Conservation (phyloP, 345 rosid genomes). For the Toxicodendron radicans region DNA sequence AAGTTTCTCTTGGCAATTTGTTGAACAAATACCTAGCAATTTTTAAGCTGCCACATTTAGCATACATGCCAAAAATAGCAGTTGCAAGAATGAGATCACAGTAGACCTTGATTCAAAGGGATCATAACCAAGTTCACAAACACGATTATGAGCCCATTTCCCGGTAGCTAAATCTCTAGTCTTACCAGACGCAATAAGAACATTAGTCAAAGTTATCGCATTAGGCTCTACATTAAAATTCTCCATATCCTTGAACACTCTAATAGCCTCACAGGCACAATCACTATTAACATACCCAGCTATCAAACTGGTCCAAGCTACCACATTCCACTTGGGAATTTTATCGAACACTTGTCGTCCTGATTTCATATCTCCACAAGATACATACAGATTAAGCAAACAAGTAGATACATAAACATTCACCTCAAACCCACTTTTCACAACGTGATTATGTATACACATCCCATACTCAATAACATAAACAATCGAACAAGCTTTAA, state of each 20-base stretch:
- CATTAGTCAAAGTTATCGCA: slow-evolving; percentile 34
- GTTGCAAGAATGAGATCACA: slow-evolving; percentile 36
- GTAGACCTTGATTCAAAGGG: slow-evolving; percentile 16
- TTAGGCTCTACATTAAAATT: slow-evolving; percentile 29
- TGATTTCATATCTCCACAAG: slow-evolving; percentile 26
- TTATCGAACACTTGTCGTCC: slow-evolving; percentile 32
- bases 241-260: slow-evolving; percentile 29
- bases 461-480: slow-evolving; percentile 18
- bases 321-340: slow-evolving; percentile 37
- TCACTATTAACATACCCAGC: slow-evolving; percentile 36
- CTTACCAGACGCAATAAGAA: slow-evolving; percentile 33
- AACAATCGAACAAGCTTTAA: slow-evolving; percentile 33
- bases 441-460: slow-evolving; percentile 30
- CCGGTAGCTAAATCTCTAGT: slow-evolving; percentile 28
- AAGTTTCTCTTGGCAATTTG: slow-evolving; percentile 41
- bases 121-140: slow-evolving; percentile 30
- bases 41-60: slow-evolving; percentile 41
- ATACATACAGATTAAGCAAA: slow-evolving; percentile 37
- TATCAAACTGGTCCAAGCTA: slow-evolving; percentile 39
- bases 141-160: slow-evolving; percentile 30
- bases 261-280: slow-evolving; percentile 23
- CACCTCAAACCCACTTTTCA: slow-evolving; percentile 31
- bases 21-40: slow-evolving; percentile 46
- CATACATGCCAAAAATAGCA: slow-evolving; percentile 35
- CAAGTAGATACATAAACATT: slow-evolving; percentile 41